Base-by-base conservation (phyloP, 1,284 basidiomycete genomes). In the Malassezia dermatis region DNA sequence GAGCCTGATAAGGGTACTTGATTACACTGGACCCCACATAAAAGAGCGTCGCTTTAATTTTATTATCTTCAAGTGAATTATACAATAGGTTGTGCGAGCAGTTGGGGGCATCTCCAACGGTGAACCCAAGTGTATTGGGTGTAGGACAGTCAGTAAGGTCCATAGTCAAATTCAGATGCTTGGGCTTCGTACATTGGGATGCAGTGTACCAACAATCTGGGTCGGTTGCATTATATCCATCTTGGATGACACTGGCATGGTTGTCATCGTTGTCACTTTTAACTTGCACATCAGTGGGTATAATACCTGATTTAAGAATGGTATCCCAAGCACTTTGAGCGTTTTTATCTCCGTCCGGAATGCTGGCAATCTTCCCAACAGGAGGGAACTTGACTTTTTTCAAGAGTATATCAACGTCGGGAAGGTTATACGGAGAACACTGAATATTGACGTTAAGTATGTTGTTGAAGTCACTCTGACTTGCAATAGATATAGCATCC, bases 131-230 rank as follows among this genome's bases (percentile, higher is more conserved):
- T 1, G 78, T 78, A 15, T 66, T 56, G 1, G 78, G 77, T 61
- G 78, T 76, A 19, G 76, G 75, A 45, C 72, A 69, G 11, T 39
- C 17, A 8, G 69, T 73, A 4, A 78, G 59, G 55, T 79, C 78
- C 10, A 67, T 56, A 1, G 52, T 47, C 6, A 78, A 47, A 13
- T 48, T 48, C 32, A 28, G 19, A 11, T 64, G 58, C 43, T 68
- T 70, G 19, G 77, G 75, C 2, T 58, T 67, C 17, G 65, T 71
- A 44, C 69, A 71, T 10, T 48, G 49, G 27, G 35, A 53, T 40
- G 53, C 60, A 3, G 64, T 64, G 64, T 65, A 71, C 64, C 66
- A 71, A 37, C 69, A 71, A 58, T 67, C 67, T 0, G 69, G 67
- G 46, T 71, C 67, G 12, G 15, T 23, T 12, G 49, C 42, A 51